Evolutionary conservation across 169 alveolate species (phyloP), one percentile per base, ranked within the genome.

Genomic region (Plasmodium cynomolgi): DNA sequence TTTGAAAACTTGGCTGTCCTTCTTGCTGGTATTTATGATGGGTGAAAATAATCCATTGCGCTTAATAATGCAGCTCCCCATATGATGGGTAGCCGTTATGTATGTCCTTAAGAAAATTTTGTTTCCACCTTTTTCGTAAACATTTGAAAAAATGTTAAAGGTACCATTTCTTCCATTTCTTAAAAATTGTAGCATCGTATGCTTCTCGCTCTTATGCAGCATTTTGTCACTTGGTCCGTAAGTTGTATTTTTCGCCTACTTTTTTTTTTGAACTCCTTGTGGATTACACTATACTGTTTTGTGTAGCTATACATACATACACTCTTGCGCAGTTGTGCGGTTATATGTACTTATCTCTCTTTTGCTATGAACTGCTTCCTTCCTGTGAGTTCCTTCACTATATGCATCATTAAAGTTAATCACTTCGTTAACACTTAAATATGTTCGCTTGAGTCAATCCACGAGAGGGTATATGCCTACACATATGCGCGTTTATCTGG

Each of bases 81-180:
- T 54, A 75, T 71, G 33, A 31, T 71, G 26, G 54, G 29, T 41
- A 33, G 33, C 82, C 20, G 92, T 84, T 15, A 39, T 15, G 77
- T 68, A 84, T n/a, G 44, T 71, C 47, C 83, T 84, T 68, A 73
- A 34, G 29, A 83, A 84, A 20, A 84, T n/a, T 72, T 84, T 75
- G 81, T 77, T 86, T 50, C 86, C 58, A 77, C 86, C 80, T 77
- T 54, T 75, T 34, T 79, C 93, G 71, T 44, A 20, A 54, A 86
- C 81, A 71, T 77, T 79, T 86, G 58, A 31, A 50, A 47, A 75
- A 75, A 39, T 84, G 71, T 33, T 74, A 71, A 79, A 54, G 9
- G 20, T 77, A 56, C 7, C 62, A 50, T 86, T 86, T 50, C 56
- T 86, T 15, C 86, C 93, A 20, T 33, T 75, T 86, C 81, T 75